Evolutionary conservation across 2,329 filamentous ascomycete species (phyloP).

Genomic region (Ceratocystis huliohia): DNA sequence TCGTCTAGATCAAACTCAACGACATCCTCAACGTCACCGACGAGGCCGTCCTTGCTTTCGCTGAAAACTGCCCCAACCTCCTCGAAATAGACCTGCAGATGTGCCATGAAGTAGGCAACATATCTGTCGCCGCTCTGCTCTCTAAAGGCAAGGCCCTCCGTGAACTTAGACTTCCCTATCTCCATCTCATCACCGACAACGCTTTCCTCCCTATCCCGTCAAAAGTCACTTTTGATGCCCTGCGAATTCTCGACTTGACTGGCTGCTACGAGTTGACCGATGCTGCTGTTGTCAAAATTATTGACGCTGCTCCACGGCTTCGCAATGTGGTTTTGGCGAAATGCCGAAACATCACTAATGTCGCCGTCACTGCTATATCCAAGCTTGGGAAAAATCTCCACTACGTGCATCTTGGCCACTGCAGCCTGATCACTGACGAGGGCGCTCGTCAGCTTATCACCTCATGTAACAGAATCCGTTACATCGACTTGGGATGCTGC

Average conservation of each 20-base stretch:
- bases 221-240: constrained; percentile 62
- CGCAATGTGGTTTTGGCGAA: constrained; percentile 91
- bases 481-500: constrained; percentile 97
- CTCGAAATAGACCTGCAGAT: constrained; percentile 92
- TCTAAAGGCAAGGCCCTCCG: constrained; percentile 69
- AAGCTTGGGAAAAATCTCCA: constrained; percentile 89
- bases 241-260: constrained; percentile 87
- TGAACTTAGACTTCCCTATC: constrained; percentile 77
- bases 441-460: constrained; percentile 76
- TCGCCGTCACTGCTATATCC: constrained; percentile 74
- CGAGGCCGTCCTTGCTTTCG: constrained; percentile 70
- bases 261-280: constrained; percentile 77
- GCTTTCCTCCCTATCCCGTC: constrained; percentile 71
- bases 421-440: constrained; percentile 76
- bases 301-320: constrained; percentile 71
- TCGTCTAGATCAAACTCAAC: constrained; percentile 72
- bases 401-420: constrained; percentile 92
- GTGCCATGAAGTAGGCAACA: constrained; percentile 67
- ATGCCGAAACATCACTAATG: constrained; percentile 83
- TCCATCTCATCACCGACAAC: constrained; percentile 70
- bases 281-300: constrained; percentile 75
- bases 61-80: constrained; percentile 77
- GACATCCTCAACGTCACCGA: constrained; percentile 79
- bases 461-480: constrained; percentile 82
- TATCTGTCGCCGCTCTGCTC: constrained; percentile 70